Base-by-base conservation (phyloP, 1,284 basidiomycete genomes). In the Cryptococcus jaspeensis region DNA sequence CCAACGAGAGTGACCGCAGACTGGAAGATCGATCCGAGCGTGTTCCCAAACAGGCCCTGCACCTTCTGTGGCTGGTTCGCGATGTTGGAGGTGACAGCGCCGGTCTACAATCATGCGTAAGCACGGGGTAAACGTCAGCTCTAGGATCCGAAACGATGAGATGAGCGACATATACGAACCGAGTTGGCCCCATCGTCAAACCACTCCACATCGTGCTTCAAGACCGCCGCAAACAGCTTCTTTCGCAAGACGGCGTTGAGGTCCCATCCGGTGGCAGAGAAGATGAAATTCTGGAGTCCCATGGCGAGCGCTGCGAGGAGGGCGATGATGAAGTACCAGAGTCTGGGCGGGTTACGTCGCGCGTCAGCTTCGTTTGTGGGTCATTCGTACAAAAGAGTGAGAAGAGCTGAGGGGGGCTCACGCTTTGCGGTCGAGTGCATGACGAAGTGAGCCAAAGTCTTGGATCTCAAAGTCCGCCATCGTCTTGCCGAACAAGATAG, bases 51-150 rank as follows among this genome's bases (percentile, higher is more conserved):
- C 40, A 97, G 81, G 61, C 92, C 92, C 60, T 88, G 89, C 62
- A 97, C 84, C 74, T 95, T 96, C 69, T 95, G 90, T 18, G 95
- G 89, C 70, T 92, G 89, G 59, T 94, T 91, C 55, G 90, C 88
- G 40, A 99, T 80, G 52, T 82, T 82, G 1, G 88, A 84, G 2
- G 91, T 94, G 53, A 98, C 81, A 53, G 85, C 81, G 60, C 95
- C 96, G 32, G 90, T 89, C 59, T 69, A 25, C 8, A 20, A 13
- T n/a, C 15, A 8, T 38, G 37, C 83, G 85, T 63, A 36, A 61
- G 45, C 36, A n/a, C n/a, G n/a, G n/a, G n/a, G n/a, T n/a, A n/a
- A n/a, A n/a, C n/a, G n/a, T n/a, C n/a, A n/a, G 28, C 7, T n/a
- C 40, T n/a, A 45, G 23, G 9, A 11, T 42, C 4, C 36, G 32